phyloP scores from a whole-genome alignment of 139 green algal species.

The Ettlia oleoabundans region DNA sequence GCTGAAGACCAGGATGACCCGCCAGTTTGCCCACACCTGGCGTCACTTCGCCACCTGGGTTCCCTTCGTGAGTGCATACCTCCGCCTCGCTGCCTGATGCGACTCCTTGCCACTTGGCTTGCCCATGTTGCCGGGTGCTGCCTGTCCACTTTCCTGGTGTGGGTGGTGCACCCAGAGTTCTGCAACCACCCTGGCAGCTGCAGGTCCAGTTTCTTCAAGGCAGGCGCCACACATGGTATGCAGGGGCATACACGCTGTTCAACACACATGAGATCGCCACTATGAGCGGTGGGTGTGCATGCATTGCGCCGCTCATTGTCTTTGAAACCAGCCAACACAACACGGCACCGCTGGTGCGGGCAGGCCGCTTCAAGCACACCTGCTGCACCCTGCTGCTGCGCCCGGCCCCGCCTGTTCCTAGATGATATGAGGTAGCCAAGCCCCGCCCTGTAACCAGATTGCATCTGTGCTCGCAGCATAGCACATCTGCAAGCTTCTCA shows the following conservation, averaged over 20 bases:
- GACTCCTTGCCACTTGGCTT: not conserved
- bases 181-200: not conserved
- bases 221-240: constrained; percentile 54
- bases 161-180: not conserved
- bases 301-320: too few relatives aligned
- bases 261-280: constrained; percentile 79
- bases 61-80: constrained; percentile 57
- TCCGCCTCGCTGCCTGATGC: not conserved
- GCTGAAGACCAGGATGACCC: constrained; percentile 60
- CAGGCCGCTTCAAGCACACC: too few relatives aligned
- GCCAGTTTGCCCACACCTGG: constrained; percentile 78
- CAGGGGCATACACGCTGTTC: constrained; percentile 66
- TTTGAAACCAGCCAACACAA: too few relatives aligned
- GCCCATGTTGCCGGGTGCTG: not conserved
- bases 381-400: too few relatives aligned
- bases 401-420: too few relatives aligned
- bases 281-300: constrained; percentile 41
- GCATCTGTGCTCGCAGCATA: too few relatives aligned
- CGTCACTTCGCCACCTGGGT: constrained; percentile 75
- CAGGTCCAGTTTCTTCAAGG: constrained; percentile 64
- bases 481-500: too few relatives aligned
- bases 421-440: not conserved
- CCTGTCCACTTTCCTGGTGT: not conserved
- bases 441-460: not conserved
- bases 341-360: too few relatives aligned